These are phyloP conservation scores for Zygosaccharomyces gambellarensis DNA, from an alignment of 805 yeast species.

Conservation along the genomic window DNA sequence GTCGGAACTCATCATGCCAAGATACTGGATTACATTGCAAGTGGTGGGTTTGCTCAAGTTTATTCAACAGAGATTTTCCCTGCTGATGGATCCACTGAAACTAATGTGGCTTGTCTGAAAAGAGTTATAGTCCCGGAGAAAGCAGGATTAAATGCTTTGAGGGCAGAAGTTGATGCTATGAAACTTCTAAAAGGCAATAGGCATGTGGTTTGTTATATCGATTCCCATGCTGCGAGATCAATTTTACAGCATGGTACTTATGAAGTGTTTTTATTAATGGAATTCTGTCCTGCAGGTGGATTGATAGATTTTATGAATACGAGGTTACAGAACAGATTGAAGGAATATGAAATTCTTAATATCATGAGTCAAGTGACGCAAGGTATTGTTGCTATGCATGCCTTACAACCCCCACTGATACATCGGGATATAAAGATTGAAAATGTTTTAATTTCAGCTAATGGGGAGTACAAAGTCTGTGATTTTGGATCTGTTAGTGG, in stretches of 20 bases:
- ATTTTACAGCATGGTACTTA: conserved; percentile 48
- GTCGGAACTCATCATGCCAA: conserved; percentile 80
- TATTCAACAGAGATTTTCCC: conserved; percentile 73
- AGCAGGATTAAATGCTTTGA: conserved; percentile 66
- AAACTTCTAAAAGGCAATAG: conserved; percentile 73
- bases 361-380: conserved; percentile 67
- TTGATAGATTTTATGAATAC: conserved; percentile 77
- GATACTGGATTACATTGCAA: conserved; percentile 67
- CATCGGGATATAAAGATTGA: conserved; percentile 83
- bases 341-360: conserved; percentile 60
- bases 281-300: conserved; percentile 69
- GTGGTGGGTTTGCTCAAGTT: conserved; percentile 96
- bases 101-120: conserved; percentile 71
- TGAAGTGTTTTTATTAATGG: conserved; percentile 78
- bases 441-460: conserved; percentile 60
- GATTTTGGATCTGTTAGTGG: conserved; percentile 81
- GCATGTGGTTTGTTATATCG: conserved; percentile 84
- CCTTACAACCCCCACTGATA: conserved; percentile 61
- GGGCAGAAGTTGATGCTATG: conserved; percentile 98
- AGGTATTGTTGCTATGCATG: conserved; percentile 77
- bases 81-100: conserved; percentile 44
- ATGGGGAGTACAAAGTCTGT: conserved; percentile 61
- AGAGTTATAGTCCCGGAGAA: conserved; percentile 95
- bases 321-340: conserved; percentile 57
- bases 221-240: conserved; percentile 87